These are phyloP conservation scores for Populus pruinosa DNA, from an alignment of 345 rosid genomes.

Conservation along the genomic window DNA sequence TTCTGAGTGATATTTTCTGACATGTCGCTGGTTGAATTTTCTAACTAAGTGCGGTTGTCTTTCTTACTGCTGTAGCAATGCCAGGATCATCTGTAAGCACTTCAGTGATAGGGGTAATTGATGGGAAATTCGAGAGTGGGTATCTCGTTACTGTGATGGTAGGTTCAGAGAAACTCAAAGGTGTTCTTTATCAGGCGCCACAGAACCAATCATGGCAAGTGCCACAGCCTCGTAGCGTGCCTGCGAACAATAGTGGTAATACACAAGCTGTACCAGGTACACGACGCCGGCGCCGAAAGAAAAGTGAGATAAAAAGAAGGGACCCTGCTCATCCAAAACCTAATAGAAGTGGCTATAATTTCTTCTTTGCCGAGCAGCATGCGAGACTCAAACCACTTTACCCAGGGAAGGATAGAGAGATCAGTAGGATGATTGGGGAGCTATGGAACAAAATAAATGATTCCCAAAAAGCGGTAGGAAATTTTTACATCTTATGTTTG, in stretches of 20 bases:
- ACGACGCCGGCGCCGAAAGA: conserved; percentile 81
- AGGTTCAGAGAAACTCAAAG: conserved; percentile 77
- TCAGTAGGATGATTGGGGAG: conserved; percentile 91
- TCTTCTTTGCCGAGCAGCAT: conserved; percentile 94
- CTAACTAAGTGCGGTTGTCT: neutral
- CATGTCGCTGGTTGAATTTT: neutral
- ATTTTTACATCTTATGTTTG: neutral
- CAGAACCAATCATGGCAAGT: conserved; percentile 34
- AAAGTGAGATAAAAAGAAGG: conserved; percentile 77
- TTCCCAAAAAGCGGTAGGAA: conserved; percentile 55
- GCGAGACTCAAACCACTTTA: conserved; percentile 84
- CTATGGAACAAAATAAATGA: conserved; percentile 78
- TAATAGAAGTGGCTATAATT: conserved; percentile 88
- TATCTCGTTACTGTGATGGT: conserved; percentile 78
- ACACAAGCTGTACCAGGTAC: conserved; percentile 29
- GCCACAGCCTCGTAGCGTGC: conserved; percentile 24
- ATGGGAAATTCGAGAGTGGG: conserved; percentile 87
- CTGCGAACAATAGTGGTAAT: conserved; percentile 26
- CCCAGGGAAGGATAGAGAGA: conserved; percentile 95
- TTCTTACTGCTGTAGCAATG: conserved; percentile 20
- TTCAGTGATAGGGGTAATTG: conserved; percentile 73
- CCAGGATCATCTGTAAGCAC: conserved; percentile 39
- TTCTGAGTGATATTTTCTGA: neutral
- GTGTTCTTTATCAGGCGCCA: conserved; percentile 69
- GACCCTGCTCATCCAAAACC: conserved; percentile 97